Percentiles rank a stretch among this genome's conserved stretches.
Conservation (phyloP, 129 eudicot genomes). For the Flaveria linearis region DNA sequence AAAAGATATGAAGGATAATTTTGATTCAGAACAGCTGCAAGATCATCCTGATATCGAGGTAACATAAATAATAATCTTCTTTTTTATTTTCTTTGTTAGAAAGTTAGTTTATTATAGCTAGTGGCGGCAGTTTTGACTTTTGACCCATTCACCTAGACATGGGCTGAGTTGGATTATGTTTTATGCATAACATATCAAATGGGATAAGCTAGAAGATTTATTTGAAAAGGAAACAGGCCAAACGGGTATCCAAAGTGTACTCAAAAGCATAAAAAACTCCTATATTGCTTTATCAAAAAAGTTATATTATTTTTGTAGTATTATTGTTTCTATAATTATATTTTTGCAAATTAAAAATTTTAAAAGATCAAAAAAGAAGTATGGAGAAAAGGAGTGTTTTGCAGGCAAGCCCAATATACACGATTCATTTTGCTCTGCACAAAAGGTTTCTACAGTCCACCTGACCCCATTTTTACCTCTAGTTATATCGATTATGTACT, state of each 20-base stretch:
- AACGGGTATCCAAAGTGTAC: neutral
- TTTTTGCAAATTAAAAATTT: neutral
- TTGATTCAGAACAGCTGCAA: conserved; percentile 51
- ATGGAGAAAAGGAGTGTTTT: neutral
- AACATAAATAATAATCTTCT: conserved; percentile 4
- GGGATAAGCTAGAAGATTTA: neutral
- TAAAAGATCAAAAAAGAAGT: neutral
- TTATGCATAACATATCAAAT: neutral
- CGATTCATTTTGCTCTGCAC: neutral
- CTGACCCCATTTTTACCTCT: neutral
- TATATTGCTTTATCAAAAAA: neutral
- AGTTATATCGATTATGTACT: conserved; percentile 11
- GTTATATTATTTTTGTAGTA: neutral
- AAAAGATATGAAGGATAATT: conserved; percentile 44
- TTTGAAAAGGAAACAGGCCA: neutral
- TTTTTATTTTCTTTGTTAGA: conserved; percentile 17
- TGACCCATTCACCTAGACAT: conserved; percentile 3
- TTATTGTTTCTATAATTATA: conserved; percentile 1
- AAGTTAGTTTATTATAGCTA: conserved; percentile 7
- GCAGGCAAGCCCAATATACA: neutral
- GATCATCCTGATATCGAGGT: conserved; percentile 53
- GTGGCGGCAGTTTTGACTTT: conserved; percentile 9
- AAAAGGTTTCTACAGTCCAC: neutral
- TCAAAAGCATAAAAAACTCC: conserved; percentile 1
- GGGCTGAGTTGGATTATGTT: conserved; percentile 20